A percentile compares a stretch with the other conserved stretches of the same genome.
Evolutionary conservation across 2,329 filamentous ascomycete species (phyloP).

Genomic region (Ascochyta viciae-villosae): DNA sequence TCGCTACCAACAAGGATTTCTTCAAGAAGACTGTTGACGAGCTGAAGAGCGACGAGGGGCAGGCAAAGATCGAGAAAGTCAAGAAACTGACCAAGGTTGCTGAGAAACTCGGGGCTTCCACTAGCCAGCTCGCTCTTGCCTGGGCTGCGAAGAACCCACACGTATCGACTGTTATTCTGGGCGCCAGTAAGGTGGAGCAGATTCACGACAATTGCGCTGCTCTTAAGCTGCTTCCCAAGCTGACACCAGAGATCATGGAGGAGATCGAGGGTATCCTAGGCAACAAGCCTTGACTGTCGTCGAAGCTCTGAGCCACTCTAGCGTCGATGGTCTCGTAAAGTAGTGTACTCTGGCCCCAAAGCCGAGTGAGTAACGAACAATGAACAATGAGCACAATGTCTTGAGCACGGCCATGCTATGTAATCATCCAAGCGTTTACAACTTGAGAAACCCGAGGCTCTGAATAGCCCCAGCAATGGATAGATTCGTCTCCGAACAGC

Average conservation of each 20-base stretch:
- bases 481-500: not conserved
- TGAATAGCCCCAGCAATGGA: not conserved
- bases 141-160: slow-evolving; percentile 67
- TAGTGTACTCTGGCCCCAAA: not conserved
- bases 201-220: slow-evolving; percentile 59
- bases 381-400: not conserved
- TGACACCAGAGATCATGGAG: slow-evolving; percentile 49
- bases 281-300: slow-evolving; percentile 47
- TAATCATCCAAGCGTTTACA: not conserved
- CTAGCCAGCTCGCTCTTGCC: slow-evolving; percentile 63
- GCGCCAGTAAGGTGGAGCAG: slow-evolving; percentile 59
- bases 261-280: slow-evolving; percentile 50
- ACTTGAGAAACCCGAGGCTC: not conserved
- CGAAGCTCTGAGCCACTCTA: slow-evolving; percentile 5
- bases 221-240: slow-evolving; percentile 51
- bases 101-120: slow-evolving; percentile 57
- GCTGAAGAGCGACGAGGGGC: slow-evolving; percentile 58
- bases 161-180: slow-evolving; percentile 64
- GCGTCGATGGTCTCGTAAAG: not conserved
- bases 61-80: slow-evolving; percentile 65
- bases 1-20: slow-evolving; percentile 64
- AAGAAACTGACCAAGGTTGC: slow-evolving; percentile 60
- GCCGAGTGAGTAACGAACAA: not conserved
- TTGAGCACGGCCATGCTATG: not conserved
- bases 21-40: slow-evolving; percentile 64